Evolutionary conservation across 2,329 filamentous ascomycete genomes (phyloP).

Genomic region (Periconia sp.): DNA sequence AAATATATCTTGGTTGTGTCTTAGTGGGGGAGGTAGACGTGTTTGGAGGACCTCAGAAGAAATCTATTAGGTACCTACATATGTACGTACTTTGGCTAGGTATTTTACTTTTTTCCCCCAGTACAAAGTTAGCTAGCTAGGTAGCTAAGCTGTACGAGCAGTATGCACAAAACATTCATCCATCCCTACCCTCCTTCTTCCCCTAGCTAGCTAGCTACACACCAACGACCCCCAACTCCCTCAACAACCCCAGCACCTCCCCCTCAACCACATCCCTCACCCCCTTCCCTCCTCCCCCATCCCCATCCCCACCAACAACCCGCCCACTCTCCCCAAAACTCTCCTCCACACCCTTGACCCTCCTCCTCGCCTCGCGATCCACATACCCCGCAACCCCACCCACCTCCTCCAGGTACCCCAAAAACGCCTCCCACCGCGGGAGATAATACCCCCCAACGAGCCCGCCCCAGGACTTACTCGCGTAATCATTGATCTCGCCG

Average conservation of each 20-base stretch:
- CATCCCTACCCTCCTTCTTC: too few relatives aligned
- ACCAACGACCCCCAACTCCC: constrained; percentile 3
- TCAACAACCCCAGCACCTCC: constrained; percentile 9
- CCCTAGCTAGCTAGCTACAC: too few relatives aligned
- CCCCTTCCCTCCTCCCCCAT: constrained; percentile 1
- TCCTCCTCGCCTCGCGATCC: constrained; percentile 7
- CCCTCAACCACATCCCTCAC: constrained; percentile 15
- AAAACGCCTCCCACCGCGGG: constrained; percentile 51
- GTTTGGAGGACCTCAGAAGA: too few relatives aligned
- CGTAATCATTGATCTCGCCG: constrained; percentile 54
- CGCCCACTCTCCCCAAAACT: neutral
- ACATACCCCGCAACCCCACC: constrained; percentile 10
- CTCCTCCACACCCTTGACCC: constrained; percentile 10
- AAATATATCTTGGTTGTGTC: too few relatives aligned
- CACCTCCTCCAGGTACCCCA: constrained; percentile 40
- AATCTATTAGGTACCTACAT: too few relatives aligned
- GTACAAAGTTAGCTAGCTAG: too few relatives aligned
- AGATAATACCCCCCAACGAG: constrained; percentile 52
- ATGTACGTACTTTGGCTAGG: too few relatives aligned
- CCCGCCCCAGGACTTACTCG: constrained; percentile 53
- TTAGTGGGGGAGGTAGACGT: too few relatives aligned
- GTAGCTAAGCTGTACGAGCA: too few relatives aligned
- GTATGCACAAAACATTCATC: too few relatives aligned
- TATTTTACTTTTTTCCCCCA: too few relatives aligned
- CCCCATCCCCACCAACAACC: constrained; percentile 5